Evolutionary conservation across 2,329 filamentous ascomycete genomes (phyloP).

Genomic region (Penicillium sp.): DNA sequence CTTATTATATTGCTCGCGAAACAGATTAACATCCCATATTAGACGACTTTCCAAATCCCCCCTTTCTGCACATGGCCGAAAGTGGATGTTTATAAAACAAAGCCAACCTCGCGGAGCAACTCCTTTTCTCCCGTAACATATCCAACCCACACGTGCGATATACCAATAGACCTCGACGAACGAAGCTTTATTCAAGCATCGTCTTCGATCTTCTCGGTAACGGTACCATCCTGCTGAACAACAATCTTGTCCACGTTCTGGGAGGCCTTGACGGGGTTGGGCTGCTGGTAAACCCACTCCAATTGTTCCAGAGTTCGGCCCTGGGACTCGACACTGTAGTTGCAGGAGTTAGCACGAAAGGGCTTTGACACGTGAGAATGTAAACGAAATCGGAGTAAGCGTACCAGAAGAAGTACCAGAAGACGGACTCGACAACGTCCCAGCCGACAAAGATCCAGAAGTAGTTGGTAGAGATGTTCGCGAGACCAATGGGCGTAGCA

Average conservation of each 20-base stretch:
- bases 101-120: not conserved
- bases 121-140: not conserved
- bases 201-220: conserved; percentile 48
- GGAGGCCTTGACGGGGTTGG: conserved; percentile 53
- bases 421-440: conserved; percentile 46
- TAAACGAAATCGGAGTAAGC: conserved; percentile 10
- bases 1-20: not conserved
- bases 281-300: conserved; percentile 53
- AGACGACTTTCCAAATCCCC: not conserved
- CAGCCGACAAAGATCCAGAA: conserved; percentile 52
- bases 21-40: not conserved
- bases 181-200: conserved; percentile 9
- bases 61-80: not conserved
- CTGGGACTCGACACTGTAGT: conserved; percentile 50
- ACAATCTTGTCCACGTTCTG: conserved; percentile 51
- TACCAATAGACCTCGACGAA: not conserved
- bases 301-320: conserved; percentile 53
- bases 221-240: conserved; percentile 47
- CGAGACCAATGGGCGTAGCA: conserved; percentile 48
- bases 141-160: not conserved
- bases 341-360: not conserved
- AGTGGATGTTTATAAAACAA: not conserved
- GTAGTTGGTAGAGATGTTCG: conserved; percentile 42
- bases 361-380: not conserved
- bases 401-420: conserved; percentile 52